These are phyloP conservation scores for Termitomyces bulborhizus DNA, from an alignment of 768 basidiomycete genomes.

Conservation along the genomic window DNA sequence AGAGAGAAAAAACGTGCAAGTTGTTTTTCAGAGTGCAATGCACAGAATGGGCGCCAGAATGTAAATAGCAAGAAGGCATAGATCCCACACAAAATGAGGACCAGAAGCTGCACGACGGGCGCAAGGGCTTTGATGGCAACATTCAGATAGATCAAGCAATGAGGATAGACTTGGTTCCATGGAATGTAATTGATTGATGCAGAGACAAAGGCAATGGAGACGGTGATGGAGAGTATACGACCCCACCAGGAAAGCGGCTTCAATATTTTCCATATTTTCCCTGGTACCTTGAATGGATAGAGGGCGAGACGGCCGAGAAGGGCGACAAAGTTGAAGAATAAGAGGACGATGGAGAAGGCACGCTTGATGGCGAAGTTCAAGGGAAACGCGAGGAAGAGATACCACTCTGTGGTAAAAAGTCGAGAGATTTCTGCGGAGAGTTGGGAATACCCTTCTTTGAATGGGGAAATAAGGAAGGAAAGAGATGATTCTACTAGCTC, in stretches of 20 bases:
- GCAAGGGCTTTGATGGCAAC: not conserved
- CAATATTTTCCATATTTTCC: not conserved
- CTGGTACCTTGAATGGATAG: not conserved
- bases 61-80: not conserved
- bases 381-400: not conserved
- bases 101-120: not conserved
- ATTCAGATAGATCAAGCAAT: not conserved
- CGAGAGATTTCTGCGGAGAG: not conserved
- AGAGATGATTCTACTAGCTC: not conserved
- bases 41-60: not conserved
- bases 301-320: not conserved
- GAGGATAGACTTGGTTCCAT: not conserved
- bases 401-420: not conserved
- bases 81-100: not conserved
- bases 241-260: not conserved
- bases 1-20: not conserved
- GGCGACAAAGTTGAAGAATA: not conserved
- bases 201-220: not conserved
- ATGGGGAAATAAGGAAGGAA: not conserved
- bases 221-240: not conserved
- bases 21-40: not conserved
- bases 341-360: not conserved
- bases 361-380: not conserved
- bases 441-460: not conserved
- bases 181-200: not conserved